These are phyloP conservation scores for Brassica napus DNA, from an alignment of 345 rosid genomes.

Conservation along the genomic window Da-Ae NC_063450.1:49975001-49975500, in stretches of 20 bases:
- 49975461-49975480: constrained; percentile 28
- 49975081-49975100: constrained; percentile 32
- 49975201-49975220: constrained; percentile 96
- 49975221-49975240: constrained; percentile 64
- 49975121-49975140: constrained; percentile 35
- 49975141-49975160: constrained; percentile 52
- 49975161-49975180: constrained; percentile 98
- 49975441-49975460: background rate
- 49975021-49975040: constrained; percentile 86
- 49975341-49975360: constrained; percentile 54
- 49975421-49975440: background rate
- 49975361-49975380: constrained; percentile 86
- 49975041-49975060: constrained; percentile 97
- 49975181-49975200: constrained; percentile 88
- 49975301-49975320: constrained; percentile 50
- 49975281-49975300: constrained; percentile 72
- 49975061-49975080: constrained; percentile 98
- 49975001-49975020: constrained; percentile 94
- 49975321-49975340: constrained; percentile 73
- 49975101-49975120: background rate
- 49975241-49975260: constrained; percentile 49
- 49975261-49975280: constrained; percentile 71
- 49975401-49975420: background rate
- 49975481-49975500: constrained; percentile 80
- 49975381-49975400: constrained; percentile 30